These are phyloP conservation scores for Phytophthora hybrid DNA, from an alignment of 352 stramenopile species.

Conservation along the genomic window DNA sequence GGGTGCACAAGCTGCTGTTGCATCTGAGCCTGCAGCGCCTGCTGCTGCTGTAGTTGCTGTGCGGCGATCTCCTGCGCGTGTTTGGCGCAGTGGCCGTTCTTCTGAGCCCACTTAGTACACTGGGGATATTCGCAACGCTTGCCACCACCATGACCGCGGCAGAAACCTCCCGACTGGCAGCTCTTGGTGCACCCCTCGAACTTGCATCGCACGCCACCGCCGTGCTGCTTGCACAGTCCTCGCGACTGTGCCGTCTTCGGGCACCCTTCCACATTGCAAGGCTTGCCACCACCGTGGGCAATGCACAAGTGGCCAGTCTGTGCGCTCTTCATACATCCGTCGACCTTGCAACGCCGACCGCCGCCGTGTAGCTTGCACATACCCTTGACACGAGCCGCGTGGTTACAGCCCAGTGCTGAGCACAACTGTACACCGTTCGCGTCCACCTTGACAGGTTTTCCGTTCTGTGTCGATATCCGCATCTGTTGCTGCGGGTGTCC, in stretches of 20 bases:
- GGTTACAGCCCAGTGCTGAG: slow-evolving; percentile 81
- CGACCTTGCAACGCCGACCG: slow-evolving; percentile 83
- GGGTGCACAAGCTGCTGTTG: slow-evolving; percentile 50
- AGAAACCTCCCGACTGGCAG: slow-evolving; percentile 87
- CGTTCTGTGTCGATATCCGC: slow-evolving; percentile 57
- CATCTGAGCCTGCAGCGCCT: slow-evolving; percentile 52
- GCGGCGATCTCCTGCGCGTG: slow-evolving; percentile 86
- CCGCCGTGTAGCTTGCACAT: slow-evolving; percentile 91
- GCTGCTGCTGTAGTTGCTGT: slow-evolving; percentile 56
- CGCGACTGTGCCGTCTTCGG: slow-evolving; percentile 88
- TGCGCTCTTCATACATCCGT: slow-evolving; percentile 90
- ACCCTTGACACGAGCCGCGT: slow-evolving; percentile 79
- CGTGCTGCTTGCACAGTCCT: slow-evolving; percentile 87
- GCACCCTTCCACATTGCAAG: slow-evolving; percentile 86
- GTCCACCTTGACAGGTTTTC: slow-evolving; percentile 67
- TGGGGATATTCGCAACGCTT: slow-evolving; percentile 88
- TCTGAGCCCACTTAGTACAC: slow-evolving; percentile 90
- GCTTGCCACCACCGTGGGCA: slow-evolving; percentile 84
- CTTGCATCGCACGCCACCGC: slow-evolving; percentile 86
- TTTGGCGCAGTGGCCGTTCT: slow-evolving; percentile 89
- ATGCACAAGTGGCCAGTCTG: slow-evolving; percentile 89
- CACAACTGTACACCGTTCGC: slow-evolving; percentile 69
- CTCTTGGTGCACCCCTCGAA: slow-evolving; percentile 90
- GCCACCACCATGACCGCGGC: slow-evolving; percentile 81
- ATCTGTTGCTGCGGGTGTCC: slow-evolving; percentile 44